phyloP scores from a whole-genome alignment of 2,329 filamentous ascomycete genomes.

The Colletotrichum sp. region DNA sequence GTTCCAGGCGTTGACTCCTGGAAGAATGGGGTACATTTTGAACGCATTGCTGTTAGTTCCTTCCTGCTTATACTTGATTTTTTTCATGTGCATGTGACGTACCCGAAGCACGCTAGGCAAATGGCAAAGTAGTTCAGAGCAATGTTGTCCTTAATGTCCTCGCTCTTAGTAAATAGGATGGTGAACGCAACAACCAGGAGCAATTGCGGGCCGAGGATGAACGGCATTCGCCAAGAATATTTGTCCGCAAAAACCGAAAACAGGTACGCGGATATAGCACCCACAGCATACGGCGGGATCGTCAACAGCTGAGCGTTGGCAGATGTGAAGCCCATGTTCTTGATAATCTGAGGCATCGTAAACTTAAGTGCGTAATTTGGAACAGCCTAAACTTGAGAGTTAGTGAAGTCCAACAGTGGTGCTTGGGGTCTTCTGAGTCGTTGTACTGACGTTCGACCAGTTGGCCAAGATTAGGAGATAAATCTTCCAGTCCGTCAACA shows the following conservation, averaged over 20 bases:
- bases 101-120: constrained; percentile 41
- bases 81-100: neutral
- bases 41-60: constrained; percentile 15
- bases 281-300: constrained; percentile 40
- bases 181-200: constrained; percentile 38
- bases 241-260: constrained; percentile 41
- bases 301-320: constrained; percentile 33
- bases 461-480: constrained; percentile 46
- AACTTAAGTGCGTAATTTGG: constrained; percentile 38
- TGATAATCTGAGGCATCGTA: constrained; percentile 42
- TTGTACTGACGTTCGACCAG: constrained; percentile 41
- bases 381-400: constrained; percentile 21
- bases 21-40: constrained; percentile 46
- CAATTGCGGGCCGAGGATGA: constrained; percentile 38
- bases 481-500: constrained; percentile 53
- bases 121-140: constrained; percentile 48
- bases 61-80: neutral
- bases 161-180: constrained; percentile 40
- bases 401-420: neutral
- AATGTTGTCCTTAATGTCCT: constrained; percentile 41
- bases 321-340: constrained; percentile 43
- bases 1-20: constrained; percentile 46
- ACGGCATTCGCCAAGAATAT: constrained; percentile 42
- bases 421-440: neutral
- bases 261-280: constrained; percentile 33